Base-by-base conservation (phyloP, 257 asterid genomes). In the Penstemon barbatus region DNA sequence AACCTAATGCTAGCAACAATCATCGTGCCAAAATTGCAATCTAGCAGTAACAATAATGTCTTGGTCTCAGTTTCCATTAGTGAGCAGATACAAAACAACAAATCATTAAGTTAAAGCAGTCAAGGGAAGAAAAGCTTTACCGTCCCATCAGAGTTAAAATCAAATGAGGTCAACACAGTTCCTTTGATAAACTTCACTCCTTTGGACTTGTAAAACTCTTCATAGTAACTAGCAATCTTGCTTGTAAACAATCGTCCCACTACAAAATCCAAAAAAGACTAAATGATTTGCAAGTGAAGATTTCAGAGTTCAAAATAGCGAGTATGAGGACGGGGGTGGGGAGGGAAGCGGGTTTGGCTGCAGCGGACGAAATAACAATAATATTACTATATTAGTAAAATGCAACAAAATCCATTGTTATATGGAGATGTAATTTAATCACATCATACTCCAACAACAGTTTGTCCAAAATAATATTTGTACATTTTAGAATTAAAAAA, bases 231-330 rank as follows among this genome's bases (percentile, higher is more conserved):
- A 41, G 99, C 95, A 73, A 94, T 86, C 81, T 85, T 86, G 45
- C 97, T 79, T 42, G 96, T 89, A 75, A 91, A 91, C 72, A 94
- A 82, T 57, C 97, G 96, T 69, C 93, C 91, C 98, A 94, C 99
- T 94, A 77, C 80, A 87, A 61, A 65, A 77, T 74, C 38, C 65
- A 64, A 77, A 58, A 72, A 57, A 10, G 52, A 49, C 36, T 43
- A 45, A 40, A 56, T 12, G 49, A 56, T 25, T 33, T 44, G 71
- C 63, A 69, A 8, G 11, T 38, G 38, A 62, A 67, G 33, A 25
- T 25, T 25, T 25, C 33, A 25, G 2, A 15, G 6, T 33, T 19
- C 5, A 33, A 33, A 57, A 57, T 36, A 42, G 42, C 2, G 61
- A 18, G 60, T 55, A 5, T 12, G 4, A 7, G 60, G 61, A 33